phyloP scores from a whole-genome alignment of 1,139 yeast species.

The Torulaspora pretoriensis region DNA sequence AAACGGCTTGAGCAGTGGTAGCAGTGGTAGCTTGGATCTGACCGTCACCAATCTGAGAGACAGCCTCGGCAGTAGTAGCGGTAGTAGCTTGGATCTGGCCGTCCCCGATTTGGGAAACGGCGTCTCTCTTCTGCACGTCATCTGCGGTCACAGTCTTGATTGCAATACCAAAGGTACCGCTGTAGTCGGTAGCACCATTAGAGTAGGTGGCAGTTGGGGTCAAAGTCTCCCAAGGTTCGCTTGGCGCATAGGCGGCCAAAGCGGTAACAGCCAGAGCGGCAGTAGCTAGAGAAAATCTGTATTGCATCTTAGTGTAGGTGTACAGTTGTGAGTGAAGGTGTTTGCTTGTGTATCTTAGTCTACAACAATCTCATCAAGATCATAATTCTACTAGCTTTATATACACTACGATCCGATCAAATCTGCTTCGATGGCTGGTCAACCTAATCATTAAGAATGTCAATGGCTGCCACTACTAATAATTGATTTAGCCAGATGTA shows the following conservation, averaged over 20 bases:
- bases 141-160: constrained; percentile 46
- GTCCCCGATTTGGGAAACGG: constrained; percentile 46
- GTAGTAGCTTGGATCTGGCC: constrained; percentile 48
- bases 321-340: background rate
- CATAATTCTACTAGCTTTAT: background rate
- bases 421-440: constrained; percentile 4
- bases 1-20: constrained; percentile 32
- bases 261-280: constrained; percentile 46
- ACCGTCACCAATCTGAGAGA: constrained; percentile 54
- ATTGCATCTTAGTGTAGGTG: constrained; percentile 29
- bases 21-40: constrained; percentile 53
- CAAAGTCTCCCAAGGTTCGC: constrained; percentile 70
- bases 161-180: constrained; percentile 65
- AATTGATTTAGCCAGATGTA: no score
- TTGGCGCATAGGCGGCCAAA: constrained; percentile 60
- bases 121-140: constrained; percentile 40
- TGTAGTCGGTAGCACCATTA: constrained; percentile 60
- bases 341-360: background rate
- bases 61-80: constrained; percentile 38
- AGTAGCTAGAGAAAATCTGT: constrained; percentile 35
- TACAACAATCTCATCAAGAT: background rate
- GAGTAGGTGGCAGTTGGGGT: constrained; percentile 57
- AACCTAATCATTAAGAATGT: constrained; percentile 1
- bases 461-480: background rate
- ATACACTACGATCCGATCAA: background rate